Percentiles rank a stretch among this genome's conserved stretches.
Evolutionary conservation across 306 rosid species (phyloP).

Genomic region (Cucurbita ficifolia): DNA sequence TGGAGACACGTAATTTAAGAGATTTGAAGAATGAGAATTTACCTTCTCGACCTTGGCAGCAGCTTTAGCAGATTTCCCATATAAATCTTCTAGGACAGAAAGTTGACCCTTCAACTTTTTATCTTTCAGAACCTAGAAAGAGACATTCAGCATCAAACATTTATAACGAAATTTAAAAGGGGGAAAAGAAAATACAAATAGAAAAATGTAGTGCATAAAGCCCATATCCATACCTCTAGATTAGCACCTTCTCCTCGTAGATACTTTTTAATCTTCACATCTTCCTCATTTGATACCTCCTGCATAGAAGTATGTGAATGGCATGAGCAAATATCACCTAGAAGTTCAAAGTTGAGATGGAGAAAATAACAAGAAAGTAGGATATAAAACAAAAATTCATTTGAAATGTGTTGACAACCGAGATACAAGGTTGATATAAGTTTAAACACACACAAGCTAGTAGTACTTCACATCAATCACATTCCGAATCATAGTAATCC

Average conservation of each 20-base stretch:
- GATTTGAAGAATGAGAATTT: neutral
- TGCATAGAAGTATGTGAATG: constrained; percentile 10
- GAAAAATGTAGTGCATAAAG: neutral
- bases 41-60: constrained; percentile 84
- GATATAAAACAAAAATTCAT: too few species aligned
- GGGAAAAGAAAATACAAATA: neutral
- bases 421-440: too few species aligned
- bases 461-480: too few species aligned
- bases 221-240: constrained; percentile 35
- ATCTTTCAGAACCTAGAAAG: constrained; percentile 46
- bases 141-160: neutral
- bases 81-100: constrained; percentile 36
- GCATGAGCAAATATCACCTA: neutral
- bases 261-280: constrained; percentile 45
- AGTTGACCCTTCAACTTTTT: constrained; percentile 70
- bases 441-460: too few species aligned
- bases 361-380: too few species aligned
- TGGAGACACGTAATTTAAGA: neutral
- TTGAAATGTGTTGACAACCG: too few species aligned
- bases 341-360: too few species aligned
- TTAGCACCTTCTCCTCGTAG: constrained; percentile 59
- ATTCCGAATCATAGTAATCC: too few species aligned
- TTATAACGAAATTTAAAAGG: too few species aligned
- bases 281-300: constrained; percentile 45
- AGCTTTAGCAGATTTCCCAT: constrained; percentile 52